These are phyloP conservation scores for Colletotrichum sp. DNA, from an alignment of 2,329 filamentous ascomycete genomes.

Conservation along the genomic window DNA sequence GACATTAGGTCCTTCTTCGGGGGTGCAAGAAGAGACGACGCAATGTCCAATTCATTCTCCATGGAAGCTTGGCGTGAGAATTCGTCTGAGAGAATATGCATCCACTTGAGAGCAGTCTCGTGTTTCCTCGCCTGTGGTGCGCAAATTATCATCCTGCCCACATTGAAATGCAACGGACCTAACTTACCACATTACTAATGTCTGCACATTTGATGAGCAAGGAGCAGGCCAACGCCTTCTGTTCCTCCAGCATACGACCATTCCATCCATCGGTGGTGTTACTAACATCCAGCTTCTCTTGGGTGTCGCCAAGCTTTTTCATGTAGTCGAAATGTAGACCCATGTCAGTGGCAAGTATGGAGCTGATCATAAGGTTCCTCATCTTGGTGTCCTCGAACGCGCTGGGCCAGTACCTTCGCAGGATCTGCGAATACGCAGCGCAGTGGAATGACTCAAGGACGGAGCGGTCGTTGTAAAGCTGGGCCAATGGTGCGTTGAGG, in stretches of 20 bases:
- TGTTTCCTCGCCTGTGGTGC: conserved; percentile 77
- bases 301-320: conserved; percentile 81
- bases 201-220: conserved; percentile 97
- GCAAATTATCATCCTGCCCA: conserved; percentile 23
- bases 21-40: conserved; percentile 83
- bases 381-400: conserved; percentile 81
- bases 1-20: conserved; percentile 85
- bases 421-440: conserved; percentile 93
- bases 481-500: conserved; percentile 89
- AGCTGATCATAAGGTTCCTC: conserved; percentile 92
- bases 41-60: conserved; percentile 87
- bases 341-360: conserved; percentile 98
- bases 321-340: conserved; percentile 97
- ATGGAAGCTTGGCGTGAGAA: conserved; percentile 92
- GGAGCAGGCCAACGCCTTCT: conserved; percentile 83
- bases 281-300: conserved; percentile 76
- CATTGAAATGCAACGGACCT: neutral
- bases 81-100: conserved; percentile 91
- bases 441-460: conserved; percentile 98
- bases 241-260: conserved; percentile 74
- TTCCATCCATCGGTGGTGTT: conserved; percentile 76
- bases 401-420: conserved; percentile 88
- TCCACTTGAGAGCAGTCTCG: conserved; percentile 85
- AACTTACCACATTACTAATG: conserved; percentile 94
- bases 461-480: conserved; percentile 95